Evolutionary conservation across 768 basidiomycete species (phyloP), one percentile per base, ranked within the genome.

Genomic region (Mycena galericulata): DNA sequence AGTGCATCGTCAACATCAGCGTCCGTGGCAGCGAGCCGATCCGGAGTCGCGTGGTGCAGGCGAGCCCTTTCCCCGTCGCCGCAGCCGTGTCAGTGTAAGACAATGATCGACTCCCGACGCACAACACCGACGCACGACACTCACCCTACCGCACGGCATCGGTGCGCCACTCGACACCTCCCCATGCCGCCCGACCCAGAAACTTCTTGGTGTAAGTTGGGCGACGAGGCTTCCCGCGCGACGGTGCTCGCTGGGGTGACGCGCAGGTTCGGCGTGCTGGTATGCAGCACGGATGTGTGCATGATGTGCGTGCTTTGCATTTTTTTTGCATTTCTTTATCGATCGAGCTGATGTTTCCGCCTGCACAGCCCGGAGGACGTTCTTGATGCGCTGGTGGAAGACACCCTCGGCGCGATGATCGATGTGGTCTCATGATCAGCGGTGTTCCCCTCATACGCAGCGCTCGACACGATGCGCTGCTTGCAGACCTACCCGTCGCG

Each of bases 391-490:
- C 63, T 86, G 8, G 67, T 78, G 4, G 73, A 77, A 18, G 75
- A 79, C 7, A 77, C 80, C 22, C 79, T 79, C 27, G 82, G 82
- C 4, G 69, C 86, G 26, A 66, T 75, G 8, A 58, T 86, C 15
- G 76, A 87, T 11, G 71, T 86, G 20, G 71, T 88, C 4, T 59
- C n/a, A n/a, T n/a, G n/a, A n/a, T n/a, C 67, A 12, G 89, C 89
- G 36, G 78, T 92, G 41, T 84, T 92, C 70, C 91, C 89, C 0
- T 77, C 85, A 9, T 72, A 75, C 10, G 72, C 76, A 0, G 83
- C 83, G 60, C 78, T 91, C 20, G 84, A 89, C 27, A 69, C 74
- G 2, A 82, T 88, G 78, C 68, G 4, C 78, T 92, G 32, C 81
- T 86, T 1, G 76, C 85, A 0, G 81, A 83, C 18, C 81, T 87